phyloP scores from a whole-genome alignment of 2,329 filamentous ascomycete genomes.

The Fusarium sp. region DNA sequence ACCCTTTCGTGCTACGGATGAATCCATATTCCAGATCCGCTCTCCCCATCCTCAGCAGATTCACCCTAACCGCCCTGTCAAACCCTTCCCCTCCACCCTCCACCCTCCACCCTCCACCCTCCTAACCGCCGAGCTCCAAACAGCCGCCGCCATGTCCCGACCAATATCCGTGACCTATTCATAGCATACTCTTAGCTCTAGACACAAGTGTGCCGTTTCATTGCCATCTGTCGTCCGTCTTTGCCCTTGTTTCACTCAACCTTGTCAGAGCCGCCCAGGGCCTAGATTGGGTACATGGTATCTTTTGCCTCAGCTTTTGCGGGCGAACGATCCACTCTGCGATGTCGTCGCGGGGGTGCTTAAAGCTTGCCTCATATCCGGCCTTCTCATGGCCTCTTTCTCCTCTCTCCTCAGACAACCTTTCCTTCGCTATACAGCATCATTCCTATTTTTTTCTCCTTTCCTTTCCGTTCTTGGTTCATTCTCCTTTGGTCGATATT shows the following conservation, averaged over 20 bases:
- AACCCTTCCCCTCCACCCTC: neutral
- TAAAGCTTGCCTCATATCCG: conserved; percentile 49
- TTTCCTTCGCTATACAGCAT: conserved; percentile 35
- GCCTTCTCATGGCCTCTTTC: conserved; percentile 38
- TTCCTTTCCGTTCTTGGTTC: conserved; percentile 37
- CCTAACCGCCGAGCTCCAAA: conserved; percentile 52
- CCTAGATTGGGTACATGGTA: conserved; percentile 45
- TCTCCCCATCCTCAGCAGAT: conserved; percentile 17
- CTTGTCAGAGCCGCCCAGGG: conserved; percentile 42
- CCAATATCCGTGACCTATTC: conserved; percentile 64
- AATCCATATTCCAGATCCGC: conserved; percentile 7
- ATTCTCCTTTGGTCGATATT: conserved; percentile 38
- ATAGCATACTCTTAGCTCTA: conserved; percentile 55
- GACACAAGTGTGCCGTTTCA: conserved; percentile 68
- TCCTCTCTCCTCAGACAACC: conserved; percentile 42
- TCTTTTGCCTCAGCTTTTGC: conserved; percentile 28
- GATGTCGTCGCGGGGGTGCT: conserved; percentile 35
- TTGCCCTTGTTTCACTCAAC: conserved; percentile 49
- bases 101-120: neutral
- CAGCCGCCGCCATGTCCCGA: conserved; percentile 57
- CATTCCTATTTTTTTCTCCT: conserved; percentile 39
- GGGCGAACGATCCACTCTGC: conserved; percentile 36
- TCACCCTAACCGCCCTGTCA: conserved; percentile 39
- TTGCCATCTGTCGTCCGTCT: conserved; percentile 45
- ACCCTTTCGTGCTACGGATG: conserved; percentile 25